phyloP scores from a whole-genome alignment of 306 rosid species.

The Oemleria cerasiformis region DNA sequence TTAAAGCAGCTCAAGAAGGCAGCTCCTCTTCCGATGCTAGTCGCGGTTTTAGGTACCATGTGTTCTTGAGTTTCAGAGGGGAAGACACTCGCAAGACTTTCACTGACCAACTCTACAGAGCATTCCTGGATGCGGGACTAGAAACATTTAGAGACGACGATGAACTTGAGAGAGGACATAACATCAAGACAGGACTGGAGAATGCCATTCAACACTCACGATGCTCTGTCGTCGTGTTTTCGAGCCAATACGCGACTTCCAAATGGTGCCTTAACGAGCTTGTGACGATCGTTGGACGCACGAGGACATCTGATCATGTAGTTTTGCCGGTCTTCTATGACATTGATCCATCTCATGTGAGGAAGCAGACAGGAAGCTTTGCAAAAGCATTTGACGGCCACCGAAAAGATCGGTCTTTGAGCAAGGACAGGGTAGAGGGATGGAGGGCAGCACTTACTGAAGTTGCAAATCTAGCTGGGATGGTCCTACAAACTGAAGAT shows the following conservation, averaged over 20 bases:
- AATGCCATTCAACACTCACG: neutral
- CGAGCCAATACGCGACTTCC: neutral
- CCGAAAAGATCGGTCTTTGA: neutral
- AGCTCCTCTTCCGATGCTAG: neutral
- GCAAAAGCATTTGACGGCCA: neutral
- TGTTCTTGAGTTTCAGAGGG: constrained; percentile 13
- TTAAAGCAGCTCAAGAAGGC: neutral
- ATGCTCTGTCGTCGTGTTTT: neutral
- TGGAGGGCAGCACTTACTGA: constrained; percentile 1
- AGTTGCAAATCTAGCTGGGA: neutral
- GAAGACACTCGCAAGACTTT: neutral
- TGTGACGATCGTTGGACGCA: neutral
- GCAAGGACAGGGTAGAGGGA: neutral
- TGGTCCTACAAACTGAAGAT: constrained; percentile 1
- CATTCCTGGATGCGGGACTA: neutral
- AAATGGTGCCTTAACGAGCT: constrained; percentile 1
- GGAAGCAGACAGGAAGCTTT: neutral
- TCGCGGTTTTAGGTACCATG: neutral
- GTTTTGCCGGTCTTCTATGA: constrained; percentile 3
- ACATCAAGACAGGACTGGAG: neutral
- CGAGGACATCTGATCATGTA: neutral
- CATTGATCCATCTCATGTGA: neutral
- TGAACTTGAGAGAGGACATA: neutral
- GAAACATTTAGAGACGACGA: neutral
- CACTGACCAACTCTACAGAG: neutral